A percentile compares a stretch with the other conserved stretches of the same genome.
Evolutionary conservation across 805 yeast species (phyloP).

Genomic region (Myxozyma monticola): DNA sequence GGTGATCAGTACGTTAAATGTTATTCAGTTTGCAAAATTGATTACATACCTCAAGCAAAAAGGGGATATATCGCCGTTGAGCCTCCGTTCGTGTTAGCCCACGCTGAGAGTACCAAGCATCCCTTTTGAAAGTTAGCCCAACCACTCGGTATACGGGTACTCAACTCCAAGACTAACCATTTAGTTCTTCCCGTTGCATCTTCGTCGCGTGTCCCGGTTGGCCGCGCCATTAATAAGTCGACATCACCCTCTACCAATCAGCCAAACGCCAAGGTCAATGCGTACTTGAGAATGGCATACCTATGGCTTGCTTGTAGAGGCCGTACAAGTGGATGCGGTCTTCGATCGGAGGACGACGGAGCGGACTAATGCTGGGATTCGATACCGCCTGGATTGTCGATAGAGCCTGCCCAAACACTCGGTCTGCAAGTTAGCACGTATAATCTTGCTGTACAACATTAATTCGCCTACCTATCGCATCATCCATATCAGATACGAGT

Average conservation of each 20-base stretch:
- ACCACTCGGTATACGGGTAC: background rate
- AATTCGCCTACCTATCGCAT: slow-evolving; percentile 14
- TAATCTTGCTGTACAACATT: background rate
- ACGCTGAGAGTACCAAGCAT: slow-evolving; percentile 77
- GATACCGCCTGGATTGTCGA: slow-evolving; percentile 74
- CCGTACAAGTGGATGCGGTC: slow-evolving; percentile 72
- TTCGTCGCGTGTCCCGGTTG: slow-evolving; percentile 58
- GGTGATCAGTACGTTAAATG: background rate
- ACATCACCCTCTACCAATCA: slow-evolving; percentile 79
- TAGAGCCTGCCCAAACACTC: slow-evolving; percentile 80
- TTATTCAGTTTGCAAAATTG: background rate
- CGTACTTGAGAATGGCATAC: too few species aligned
- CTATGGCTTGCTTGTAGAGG: slow-evolving; percentile 81
- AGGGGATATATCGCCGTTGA: slow-evolving; percentile 66
- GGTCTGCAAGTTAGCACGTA: slow-evolving; percentile 46
- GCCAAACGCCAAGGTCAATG: too few species aligned
- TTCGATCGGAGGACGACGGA: slow-evolving; percentile 77
- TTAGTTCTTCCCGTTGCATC: slow-evolving; percentile 69
- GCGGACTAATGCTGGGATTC: slow-evolving; percentile 26
- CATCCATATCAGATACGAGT: too few species aligned
- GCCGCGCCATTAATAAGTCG: slow-evolving; percentile 64
- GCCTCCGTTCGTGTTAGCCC: slow-evolving; percentile 72
- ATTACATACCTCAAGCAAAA: slow-evolving; percentile 50
- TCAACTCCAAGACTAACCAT: slow-evolving; percentile 44
- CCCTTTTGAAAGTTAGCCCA: slow-evolving; percentile 39